These are phyloP conservation scores for Lyophyllum decastes DNA, from an alignment of 768 basidiomycete species.

Conservation along the genomic window DNA sequence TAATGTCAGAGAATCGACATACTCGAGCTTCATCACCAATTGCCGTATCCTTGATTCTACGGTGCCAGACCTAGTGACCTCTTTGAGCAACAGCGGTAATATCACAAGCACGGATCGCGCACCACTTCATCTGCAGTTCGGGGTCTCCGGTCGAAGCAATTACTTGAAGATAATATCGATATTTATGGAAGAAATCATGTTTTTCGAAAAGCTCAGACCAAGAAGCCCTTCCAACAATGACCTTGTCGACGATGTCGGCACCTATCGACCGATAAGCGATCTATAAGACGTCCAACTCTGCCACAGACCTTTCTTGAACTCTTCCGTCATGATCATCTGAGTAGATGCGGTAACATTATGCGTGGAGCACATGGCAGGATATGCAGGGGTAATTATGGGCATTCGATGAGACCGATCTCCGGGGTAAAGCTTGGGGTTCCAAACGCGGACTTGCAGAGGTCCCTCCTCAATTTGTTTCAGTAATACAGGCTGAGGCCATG, in stretches of 20 bases:
- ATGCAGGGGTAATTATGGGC: constrained; percentile 99
- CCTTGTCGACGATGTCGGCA: constrained; percentile 90
- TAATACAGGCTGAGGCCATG: constrained; percentile 98
- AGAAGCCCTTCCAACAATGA: constrained; percentile 76
- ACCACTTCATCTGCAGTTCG: constrained; percentile 95
- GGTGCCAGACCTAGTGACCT: constrained; percentile 72
- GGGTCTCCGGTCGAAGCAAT: constrained; percentile 85
- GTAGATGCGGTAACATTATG: constrained; percentile 97
- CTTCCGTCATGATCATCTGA: constrained; percentile 93
- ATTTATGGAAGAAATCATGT: constrained; percentile 97
- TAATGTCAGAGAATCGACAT: constrained; percentile 85
- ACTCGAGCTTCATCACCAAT: constrained; percentile 97
- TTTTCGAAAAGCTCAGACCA: constrained; percentile 96
- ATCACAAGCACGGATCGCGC: constrained; percentile 21
- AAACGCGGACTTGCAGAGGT: constrained; percentile 88
- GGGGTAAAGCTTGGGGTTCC: constrained; percentile 98
- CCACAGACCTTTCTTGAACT: constrained; percentile 83
- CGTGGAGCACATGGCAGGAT: constrained; percentile 98
- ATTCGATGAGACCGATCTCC: constrained; percentile 93
- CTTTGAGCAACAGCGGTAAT: neutral
- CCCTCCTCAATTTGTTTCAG: constrained; percentile 97
- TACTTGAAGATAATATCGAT: constrained; percentile 94
- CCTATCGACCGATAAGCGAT: constrained; percentile 47
- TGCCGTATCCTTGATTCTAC: constrained; percentile 96
- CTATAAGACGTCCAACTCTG: neutral